Evolutionary conservation across 2,329 filamentous ascomycete species (phyloP).

Genomic region (Nigrograna mackinnonii): DNA sequence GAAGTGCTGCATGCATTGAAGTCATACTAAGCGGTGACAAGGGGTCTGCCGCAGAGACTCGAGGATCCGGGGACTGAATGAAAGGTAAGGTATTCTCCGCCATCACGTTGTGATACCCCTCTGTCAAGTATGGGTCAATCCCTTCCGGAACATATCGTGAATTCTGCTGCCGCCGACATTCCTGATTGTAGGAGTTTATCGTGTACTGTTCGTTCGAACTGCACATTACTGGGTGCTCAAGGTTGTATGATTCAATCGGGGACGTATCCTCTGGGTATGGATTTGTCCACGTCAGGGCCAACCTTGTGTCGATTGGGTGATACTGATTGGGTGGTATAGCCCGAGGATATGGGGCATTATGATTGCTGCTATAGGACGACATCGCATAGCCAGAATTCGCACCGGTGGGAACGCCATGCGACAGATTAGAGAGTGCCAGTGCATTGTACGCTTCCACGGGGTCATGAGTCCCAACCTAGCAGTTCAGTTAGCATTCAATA

Average conservation of each 20-base stretch:
- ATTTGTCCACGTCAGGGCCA: conserved; percentile 22
- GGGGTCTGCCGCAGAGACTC: conserved; percentile 14
- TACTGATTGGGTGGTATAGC: too few species aligned
- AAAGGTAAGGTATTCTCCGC: too few species aligned
- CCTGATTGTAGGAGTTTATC: conserved; percentile 14
- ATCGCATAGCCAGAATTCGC: too few species aligned
- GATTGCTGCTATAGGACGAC: too few species aligned
- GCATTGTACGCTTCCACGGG: too few species aligned
- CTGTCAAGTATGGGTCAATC: not conserved
- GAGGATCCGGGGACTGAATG: conserved; percentile 20
- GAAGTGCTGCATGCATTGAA: conserved; percentile 27
- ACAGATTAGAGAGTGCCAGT: too few species aligned
- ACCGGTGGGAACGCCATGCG: too few species aligned
- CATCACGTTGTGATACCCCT: too few species aligned
- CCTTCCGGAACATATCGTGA: conserved; percentile 9
- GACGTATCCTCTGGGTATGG: conserved; percentile 32
- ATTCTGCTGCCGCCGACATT: conserved; percentile 22
- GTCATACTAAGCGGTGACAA: conserved; percentile 35
- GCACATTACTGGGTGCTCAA: conserved; percentile 23
- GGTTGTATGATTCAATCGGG: conserved; percentile 27
- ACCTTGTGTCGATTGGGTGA: conserved; percentile 22
- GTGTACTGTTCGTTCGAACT: conserved; percentile 17
- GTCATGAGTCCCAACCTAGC: conserved; percentile 41
- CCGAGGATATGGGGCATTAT: too few species aligned
- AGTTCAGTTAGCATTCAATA: conserved; percentile 1